These are phyloP conservation scores for Tricholoma terreum DNA, from an alignment of 768 basidiomycete genomes.

Conservation along the genomic window DNA sequence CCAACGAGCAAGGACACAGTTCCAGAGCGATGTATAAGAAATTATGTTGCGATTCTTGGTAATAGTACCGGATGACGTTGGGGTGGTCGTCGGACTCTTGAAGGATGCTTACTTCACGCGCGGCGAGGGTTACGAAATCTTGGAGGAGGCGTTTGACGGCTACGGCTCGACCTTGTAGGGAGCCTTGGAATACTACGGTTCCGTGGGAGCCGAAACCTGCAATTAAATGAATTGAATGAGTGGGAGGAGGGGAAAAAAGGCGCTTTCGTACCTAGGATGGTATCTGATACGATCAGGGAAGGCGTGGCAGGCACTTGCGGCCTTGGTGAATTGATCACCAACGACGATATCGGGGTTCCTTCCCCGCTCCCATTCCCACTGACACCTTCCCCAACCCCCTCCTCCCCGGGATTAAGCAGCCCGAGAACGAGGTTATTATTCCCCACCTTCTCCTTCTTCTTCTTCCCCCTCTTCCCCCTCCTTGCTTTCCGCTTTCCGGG, in stretches of 20 bases:
- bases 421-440: conserved; percentile 2
- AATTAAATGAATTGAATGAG: conserved; percentile 2
- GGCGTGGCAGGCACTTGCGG: conserved; percentile 28
- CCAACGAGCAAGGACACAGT: conserved; percentile 86
- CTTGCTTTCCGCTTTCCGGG: conserved; percentile 45
- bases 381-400: conserved; percentile 24
- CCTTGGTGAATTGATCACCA: conserved; percentile 24
- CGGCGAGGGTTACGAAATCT: conserved; percentile 93
- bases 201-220: conserved; percentile 94
- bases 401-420: conserved; percentile 37
- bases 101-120: conserved; percentile 89
- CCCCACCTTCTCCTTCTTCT: conserved; percentile 38
- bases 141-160: conserved; percentile 96
- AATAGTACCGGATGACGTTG: conserved; percentile 98
- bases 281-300: conserved; percentile 70
- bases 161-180: conserved; percentile 94
- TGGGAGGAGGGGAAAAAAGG: not conserved
- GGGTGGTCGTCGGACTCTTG: conserved; percentile 98
- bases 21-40: conserved; percentile 99
- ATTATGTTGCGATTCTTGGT: conserved; percentile 89
- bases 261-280: conserved; percentile 59
- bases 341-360: conserved; percentile 13
- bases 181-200: conserved; percentile 91
- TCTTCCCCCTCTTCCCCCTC: conserved; percentile 53
- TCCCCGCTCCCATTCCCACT: conserved; percentile 3